These are phyloP conservation scores for Penicillium oxalicum DNA, from an alignment of 2,329 filamentous ascomycete species.

Conservation along the genomic window DNA sequence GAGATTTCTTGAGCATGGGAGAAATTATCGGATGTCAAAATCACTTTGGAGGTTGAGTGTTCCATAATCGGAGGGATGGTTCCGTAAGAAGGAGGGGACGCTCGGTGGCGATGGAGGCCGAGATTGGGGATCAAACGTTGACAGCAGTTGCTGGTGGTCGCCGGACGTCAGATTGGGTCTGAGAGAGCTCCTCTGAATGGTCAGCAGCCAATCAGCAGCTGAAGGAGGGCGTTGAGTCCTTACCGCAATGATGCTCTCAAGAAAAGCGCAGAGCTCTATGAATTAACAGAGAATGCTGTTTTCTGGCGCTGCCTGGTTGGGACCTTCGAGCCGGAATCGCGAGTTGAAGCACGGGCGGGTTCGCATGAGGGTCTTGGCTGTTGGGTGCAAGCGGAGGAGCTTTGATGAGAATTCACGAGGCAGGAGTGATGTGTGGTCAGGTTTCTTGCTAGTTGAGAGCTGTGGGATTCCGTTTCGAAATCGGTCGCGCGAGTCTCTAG, in stretches of 20 bases:
- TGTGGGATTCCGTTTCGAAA: no score
- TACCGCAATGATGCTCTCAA: background rate
- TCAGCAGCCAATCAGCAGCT: constrained; percentile 17
- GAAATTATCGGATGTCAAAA: constrained; percentile 35
- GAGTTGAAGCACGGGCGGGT: constrained; percentile 21
- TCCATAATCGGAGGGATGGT: constrained; percentile 31
- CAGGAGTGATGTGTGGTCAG: background rate
- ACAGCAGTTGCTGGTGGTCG: constrained; percentile 15
- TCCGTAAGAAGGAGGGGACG: constrained; percentile 9
- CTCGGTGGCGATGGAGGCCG: constrained; percentile 14
- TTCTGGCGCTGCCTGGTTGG: constrained; percentile 14
- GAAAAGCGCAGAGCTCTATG: constrained; percentile 9
- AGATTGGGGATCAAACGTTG: constrained; percentile 10
- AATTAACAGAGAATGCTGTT: constrained; percentile 17
- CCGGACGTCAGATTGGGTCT: constrained; percentile 24
- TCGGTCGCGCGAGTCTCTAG: no score
- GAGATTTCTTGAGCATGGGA: constrained; percentile 62
- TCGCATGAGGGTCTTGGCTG: constrained; percentile 23
- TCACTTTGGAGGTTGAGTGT: constrained; percentile 27
- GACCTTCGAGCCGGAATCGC: constrained; percentile 18
- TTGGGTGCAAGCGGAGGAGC: constrained; percentile 3
- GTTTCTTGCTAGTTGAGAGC: no score
- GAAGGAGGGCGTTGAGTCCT: background rate
- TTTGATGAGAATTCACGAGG: background rate
- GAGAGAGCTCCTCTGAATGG: constrained; percentile 8